Conservation (phyloP, 2,329 filamentous ascomycete genomes). For the Alternaria novae-zelandiae region DNA sequence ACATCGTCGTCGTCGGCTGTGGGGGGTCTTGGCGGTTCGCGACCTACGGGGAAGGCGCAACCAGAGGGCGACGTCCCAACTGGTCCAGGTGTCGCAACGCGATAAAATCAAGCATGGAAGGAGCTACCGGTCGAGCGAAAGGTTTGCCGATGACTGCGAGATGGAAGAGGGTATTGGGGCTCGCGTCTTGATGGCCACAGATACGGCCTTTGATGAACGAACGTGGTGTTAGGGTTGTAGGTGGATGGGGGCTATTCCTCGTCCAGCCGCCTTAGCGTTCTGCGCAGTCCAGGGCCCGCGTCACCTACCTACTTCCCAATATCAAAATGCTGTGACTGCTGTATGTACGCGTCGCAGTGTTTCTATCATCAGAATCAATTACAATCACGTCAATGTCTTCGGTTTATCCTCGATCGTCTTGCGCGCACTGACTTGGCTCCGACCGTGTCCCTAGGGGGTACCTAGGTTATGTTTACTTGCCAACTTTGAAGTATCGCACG, state of each 20-base stretch:
- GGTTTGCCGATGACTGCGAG: constrained; percentile 38
- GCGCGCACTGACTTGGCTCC: not conserved
- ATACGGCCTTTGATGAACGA: constrained; percentile 19
- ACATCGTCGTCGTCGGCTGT: constrained; percentile 43
- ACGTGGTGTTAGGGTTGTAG: constrained; percentile 5
- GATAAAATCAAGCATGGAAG: constrained; percentile 48
- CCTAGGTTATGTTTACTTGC: not conserved
- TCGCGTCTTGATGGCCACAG: constrained; percentile 45
- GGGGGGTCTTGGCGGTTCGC: constrained; percentile 41
- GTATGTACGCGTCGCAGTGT: not conserved
- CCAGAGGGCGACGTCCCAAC: constrained; percentile 49
- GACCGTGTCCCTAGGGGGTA: not conserved
- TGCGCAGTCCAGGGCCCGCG: constrained; percentile 1
- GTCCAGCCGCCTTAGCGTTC: constrained; percentile 17
- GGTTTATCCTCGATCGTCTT: not conserved
- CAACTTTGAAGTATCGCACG: not conserved
- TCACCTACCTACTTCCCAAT: constrained; percentile 9
- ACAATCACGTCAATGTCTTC: not conserved
- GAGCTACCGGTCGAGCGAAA: constrained; percentile 33
- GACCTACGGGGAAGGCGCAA: constrained; percentile 45
- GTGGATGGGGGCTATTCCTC: constrained; percentile 9
- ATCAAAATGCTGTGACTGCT: constrained; percentile 4
- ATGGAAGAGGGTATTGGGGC: constrained; percentile 41
- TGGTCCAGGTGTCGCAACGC: constrained; percentile 50
- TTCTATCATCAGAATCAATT: not conserved